Base-by-base conservation (phyloP, 2,329 filamentous ascomycete species). In the Arthroderma uncinatum region DNA sequence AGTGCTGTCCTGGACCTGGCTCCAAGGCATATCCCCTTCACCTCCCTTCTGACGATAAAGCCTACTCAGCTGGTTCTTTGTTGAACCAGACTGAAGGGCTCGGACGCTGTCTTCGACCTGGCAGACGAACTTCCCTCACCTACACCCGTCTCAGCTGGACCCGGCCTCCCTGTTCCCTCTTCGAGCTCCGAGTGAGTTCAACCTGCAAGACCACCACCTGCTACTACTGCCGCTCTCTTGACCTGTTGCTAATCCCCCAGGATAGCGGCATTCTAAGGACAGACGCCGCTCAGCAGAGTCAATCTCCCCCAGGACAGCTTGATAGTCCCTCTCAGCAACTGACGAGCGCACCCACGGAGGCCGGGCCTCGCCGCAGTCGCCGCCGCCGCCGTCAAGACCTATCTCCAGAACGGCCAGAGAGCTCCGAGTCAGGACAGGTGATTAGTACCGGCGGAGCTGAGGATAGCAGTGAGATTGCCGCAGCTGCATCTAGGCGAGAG, bases 101-200 rank as follows among this genome's bases (percentile, higher is more conserved):
- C 66, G 66, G 67, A 66, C 65, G 74, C 75, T 74, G 73, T 52
- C 72, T 75, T 82, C 83, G 84, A 83, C 79, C 85, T 88, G 85
- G 85, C 85, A 80, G 80, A 86, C 82, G 80, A 82, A 77, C 76
- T 68, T 70, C 76, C 80, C 73, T 76, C 74, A 70, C 72, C 74
- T 71, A 71, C 70, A 72, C 71, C 74, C 73, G 76, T 81, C 79
- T 80, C 79, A 79, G 76, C 79, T 82, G 77, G 79, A 77, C 75
- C 85, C 82, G 84, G 84, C 83, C 73, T 79, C 78, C 80, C 81
- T 78, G 72, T 79, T 74, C 78, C 75, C 70, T 78, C 80, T 78
- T 79, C 74, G 64, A 71, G 74, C 72, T 71, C 76, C 65, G 70
- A 74, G 67, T 71, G 72, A 71, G 67, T 79, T 56, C 36, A 57